phyloP scores from a whole-genome alignment of 1,284 basidiomycete species.

The Austroboletus niveus region DNA sequence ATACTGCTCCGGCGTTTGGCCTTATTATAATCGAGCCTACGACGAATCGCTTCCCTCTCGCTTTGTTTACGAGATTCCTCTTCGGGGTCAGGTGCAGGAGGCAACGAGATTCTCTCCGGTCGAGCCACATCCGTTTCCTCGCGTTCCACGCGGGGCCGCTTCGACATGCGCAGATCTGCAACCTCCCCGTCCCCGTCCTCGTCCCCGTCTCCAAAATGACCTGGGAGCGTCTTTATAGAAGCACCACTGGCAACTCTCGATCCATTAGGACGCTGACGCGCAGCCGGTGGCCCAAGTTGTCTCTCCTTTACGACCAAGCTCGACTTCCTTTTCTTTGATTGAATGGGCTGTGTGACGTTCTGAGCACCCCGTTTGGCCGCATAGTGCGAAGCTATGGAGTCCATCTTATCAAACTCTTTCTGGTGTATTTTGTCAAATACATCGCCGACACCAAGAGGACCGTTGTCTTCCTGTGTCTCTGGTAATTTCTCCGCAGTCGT shows the following conservation, averaged over 20 bases:
- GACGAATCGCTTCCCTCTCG: constrained; percentile 58
- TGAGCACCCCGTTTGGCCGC: constrained; percentile 45
- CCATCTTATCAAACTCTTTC: constrained; percentile 69
- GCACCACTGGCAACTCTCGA: constrained; percentile 38
- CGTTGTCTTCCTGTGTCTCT: constrained; percentile 25
- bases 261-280: constrained; percentile 28
- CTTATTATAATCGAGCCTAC: constrained; percentile 60
- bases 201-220: constrained; percentile 53
- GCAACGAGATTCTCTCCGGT: not conserved
- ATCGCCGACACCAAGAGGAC: constrained; percentile 27
- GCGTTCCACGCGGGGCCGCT: constrained; percentile 41
- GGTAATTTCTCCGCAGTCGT: constrained; percentile 3
- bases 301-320: constrained; percentile 43
- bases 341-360: constrained; percentile 13
- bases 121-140: constrained; percentile 26
- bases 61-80: constrained; percentile 41
- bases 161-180: constrained; percentile 31
- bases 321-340: constrained; percentile 43
- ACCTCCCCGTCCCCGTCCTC: constrained; percentile 44
- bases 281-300: constrained; percentile 32
- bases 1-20: constrained; percentile 66
- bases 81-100: constrained; percentile 12
- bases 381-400: constrained; percentile 64
- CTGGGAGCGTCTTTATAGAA: constrained; percentile 50
- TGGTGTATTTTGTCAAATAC: constrained; percentile 65